Conservation (phyloP, 2,329 filamentous ascomycete genomes). For the Colletotrichum filicis region DNA sequence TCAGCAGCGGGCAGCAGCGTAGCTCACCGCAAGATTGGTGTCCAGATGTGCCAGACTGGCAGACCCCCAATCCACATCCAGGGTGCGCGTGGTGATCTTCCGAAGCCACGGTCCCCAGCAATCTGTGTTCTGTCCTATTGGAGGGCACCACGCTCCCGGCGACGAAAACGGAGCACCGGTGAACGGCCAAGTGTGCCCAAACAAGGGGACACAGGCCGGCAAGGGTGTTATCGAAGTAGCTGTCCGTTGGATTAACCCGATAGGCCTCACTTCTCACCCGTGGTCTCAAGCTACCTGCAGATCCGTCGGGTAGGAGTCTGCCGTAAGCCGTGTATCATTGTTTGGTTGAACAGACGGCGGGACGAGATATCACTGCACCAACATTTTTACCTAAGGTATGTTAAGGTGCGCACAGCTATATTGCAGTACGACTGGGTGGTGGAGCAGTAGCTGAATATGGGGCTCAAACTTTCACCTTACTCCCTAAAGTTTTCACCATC, state of each 20-base stretch:
- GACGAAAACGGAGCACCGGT: constrained; percentile 12
- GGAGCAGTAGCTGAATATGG: not conserved
- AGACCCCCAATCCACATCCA: constrained; percentile 14
- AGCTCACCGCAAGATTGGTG: constrained; percentile 27
- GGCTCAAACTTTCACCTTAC: not conserved
- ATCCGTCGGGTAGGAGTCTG: not conserved
- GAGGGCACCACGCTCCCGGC: constrained; percentile 8
- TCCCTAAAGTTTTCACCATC: not conserved
- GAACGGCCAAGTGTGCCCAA: constrained; percentile 11
- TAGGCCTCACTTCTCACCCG: not conserved
- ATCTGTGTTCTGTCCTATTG: constrained; percentile 14
- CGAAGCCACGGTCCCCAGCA: not conserved
- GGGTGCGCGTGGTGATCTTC: constrained; percentile 32
- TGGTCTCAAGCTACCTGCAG: not conserved
- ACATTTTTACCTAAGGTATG: too few relatives aligned
- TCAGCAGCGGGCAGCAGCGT: not conserved
- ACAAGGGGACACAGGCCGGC: not conserved
- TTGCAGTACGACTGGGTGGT: not conserved
- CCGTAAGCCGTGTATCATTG: not conserved
- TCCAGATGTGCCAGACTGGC: not conserved
- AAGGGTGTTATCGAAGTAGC: not conserved
- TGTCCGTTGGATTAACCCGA: not conserved
- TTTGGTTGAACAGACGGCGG: not conserved
- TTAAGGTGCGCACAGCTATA: too few relatives aligned
- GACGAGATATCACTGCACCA: not conserved